Evolutionary conservation across 192 early-diverging fungal genomes (phyloP).

Genomic region (Gamsiella multidivaricata): DNA sequence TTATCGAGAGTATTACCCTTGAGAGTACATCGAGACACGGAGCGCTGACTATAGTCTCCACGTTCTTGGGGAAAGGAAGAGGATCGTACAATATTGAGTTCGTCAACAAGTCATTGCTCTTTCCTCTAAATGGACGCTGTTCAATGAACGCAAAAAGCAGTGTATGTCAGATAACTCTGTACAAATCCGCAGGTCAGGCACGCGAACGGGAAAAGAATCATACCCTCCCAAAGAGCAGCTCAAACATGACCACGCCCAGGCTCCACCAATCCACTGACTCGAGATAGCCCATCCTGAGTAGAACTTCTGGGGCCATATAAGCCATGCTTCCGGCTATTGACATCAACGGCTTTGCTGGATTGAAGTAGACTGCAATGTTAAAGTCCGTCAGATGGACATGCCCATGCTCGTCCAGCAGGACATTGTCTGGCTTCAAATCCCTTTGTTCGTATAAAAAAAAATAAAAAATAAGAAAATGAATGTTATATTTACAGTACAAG

Average conservation of each 20-base stretch:
- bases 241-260: constrained; percentile 82
- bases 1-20: constrained; percentile 48
- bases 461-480: not conserved
- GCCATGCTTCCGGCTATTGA: constrained; percentile 86
- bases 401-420: constrained; percentile 80
- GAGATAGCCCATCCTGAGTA: constrained; percentile 65
- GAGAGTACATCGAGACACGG: constrained; percentile 67
- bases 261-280: constrained; percentile 84
- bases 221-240: constrained; percentile 83
- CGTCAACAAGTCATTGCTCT: constrained; percentile 77
- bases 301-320: constrained; percentile 89
- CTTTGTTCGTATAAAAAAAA: constrained; percentile 45
- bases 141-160: constrained; percentile 3
- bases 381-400: constrained; percentile 90
- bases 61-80: constrained; percentile 73
- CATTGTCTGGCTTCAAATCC: constrained; percentile 91
- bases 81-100: constrained; percentile 77
- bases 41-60: constrained; percentile 46
- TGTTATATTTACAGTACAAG: not conserved
- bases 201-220: too few relatives aligned
- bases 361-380: constrained; percentile 84
- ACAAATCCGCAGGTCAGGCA: too few relatives aligned
- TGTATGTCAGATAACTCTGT: not conserved
- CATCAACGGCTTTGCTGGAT: constrained; percentile 69
- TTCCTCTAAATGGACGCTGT: constrained; percentile 84